These are phyloP conservation scores for Chaetomiaceae sp. DNA, from an alignment of 2,329 filamentous ascomycete genomes.

Conservation along the genomic window DNA sequence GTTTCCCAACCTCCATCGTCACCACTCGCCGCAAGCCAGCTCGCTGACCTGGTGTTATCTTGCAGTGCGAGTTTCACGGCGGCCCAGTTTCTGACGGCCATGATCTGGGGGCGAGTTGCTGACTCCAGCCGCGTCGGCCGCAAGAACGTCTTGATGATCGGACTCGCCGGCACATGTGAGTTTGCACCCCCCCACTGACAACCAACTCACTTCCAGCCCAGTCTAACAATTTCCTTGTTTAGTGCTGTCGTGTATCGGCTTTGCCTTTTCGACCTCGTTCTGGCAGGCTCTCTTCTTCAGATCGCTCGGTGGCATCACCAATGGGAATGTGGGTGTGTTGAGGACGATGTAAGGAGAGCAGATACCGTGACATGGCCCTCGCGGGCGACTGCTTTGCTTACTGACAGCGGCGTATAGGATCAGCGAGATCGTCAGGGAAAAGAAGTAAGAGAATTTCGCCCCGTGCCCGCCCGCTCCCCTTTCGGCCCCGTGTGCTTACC, in stretches of 20 bases:
- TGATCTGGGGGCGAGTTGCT: constrained; percentile 74
- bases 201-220: too few species aligned
- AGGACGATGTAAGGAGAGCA: constrained; percentile 58
- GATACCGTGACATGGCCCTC: too few species aligned
- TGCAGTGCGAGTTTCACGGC: constrained; percentile 68
- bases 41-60: neutral
- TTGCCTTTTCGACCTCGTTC: constrained; percentile 66
- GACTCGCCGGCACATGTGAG: constrained; percentile 60
- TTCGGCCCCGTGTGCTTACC: neutral
- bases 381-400: too few species aligned
- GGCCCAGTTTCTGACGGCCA: constrained; percentile 76
- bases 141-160: constrained; percentile 74
- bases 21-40: neutral
- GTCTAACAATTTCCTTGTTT: too few species aligned
- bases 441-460: constrained; percentile 33
- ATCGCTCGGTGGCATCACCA: constrained; percentile 61
- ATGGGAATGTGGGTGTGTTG: constrained; percentile 72
- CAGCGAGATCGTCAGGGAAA: constrained; percentile 41
- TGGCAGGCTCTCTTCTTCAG: constrained; percentile 58
- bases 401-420: constrained; percentile 31
- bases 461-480: neutral
- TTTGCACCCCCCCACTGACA: neutral
- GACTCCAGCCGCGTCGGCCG: constrained; percentile 61
- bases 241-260: constrained; percentile 60
- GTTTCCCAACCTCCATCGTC: neutral